Evolutionary conservation across 2,329 filamentous ascomycete genomes (phyloP).

Genomic region (Colletotrichum tamarilloi): DNA sequence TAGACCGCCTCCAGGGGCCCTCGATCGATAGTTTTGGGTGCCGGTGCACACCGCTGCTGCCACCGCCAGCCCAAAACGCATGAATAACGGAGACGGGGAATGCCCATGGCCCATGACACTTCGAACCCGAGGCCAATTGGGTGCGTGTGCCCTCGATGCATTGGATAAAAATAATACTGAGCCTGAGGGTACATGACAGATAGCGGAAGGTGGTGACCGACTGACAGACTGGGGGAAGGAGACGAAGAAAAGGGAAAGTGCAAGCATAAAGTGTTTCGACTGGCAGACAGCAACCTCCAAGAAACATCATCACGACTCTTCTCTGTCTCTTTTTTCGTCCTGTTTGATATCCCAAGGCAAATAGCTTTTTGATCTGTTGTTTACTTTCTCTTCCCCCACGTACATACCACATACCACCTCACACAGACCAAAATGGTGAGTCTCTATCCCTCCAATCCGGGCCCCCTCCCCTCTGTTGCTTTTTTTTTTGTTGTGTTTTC

Average conservation of each 20-base stretch:
- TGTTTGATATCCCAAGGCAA: neutral
- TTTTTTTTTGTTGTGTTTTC: conserved; percentile 30
- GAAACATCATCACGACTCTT: conserved; percentile 23
- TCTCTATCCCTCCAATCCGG: conserved; percentile 28
- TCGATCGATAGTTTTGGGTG: conserved; percentile 6
- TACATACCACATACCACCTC: conserved; percentile 5
- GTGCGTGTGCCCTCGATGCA: neutral
- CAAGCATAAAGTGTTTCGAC: conserved; percentile 33
- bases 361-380: neutral
- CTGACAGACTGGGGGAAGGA: neutral
- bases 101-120: conserved; percentile 24
- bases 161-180: conserved; percentile 23
- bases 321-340: neutral
- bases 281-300: conserved; percentile 23
- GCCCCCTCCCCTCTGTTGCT: conserved; percentile 5
- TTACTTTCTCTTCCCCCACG: neutral
- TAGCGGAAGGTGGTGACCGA: conserved; percentile 1
- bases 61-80: conserved; percentile 13
- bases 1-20: neutral
- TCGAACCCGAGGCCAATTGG: neutral
- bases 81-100: conserved; percentile 33
- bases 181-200: neutral
- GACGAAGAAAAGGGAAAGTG: neutral
- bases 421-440: conserved; percentile 49
- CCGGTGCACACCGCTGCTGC: conserved; percentile 19